Percentiles rank a stretch among this genome's conserved stretches.
phyloP scores from a whole-genome alignment of 352 stramenopile species.

The Hyaloperonospora arabidopsidis region DNA sequence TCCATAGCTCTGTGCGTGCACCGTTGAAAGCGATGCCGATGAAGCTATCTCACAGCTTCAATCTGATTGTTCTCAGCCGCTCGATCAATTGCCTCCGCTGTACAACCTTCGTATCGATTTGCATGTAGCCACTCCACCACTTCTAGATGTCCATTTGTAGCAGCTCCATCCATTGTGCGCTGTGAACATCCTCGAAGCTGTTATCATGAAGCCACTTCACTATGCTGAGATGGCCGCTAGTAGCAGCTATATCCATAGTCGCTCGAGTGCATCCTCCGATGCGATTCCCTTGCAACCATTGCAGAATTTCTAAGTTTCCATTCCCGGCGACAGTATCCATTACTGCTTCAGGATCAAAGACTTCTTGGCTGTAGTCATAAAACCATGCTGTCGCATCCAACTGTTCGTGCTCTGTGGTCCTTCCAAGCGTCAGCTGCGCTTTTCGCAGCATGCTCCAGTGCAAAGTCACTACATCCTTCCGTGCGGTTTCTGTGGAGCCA shows the following conservation, averaged over 20 bases:
- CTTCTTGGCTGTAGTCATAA: slow-evolving; percentile 16
- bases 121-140: no score
- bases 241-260: slow-evolving; percentile 32
- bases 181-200: slow-evolving; percentile 8
- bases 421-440: no score
- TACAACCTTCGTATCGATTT: no score
- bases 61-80: no score
- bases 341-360: slow-evolving; percentile 15
- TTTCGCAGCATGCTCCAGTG: slow-evolving; percentile 47
- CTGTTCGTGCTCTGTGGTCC: no score
- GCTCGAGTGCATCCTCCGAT: slow-evolving; percentile 23
- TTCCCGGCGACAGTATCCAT: slow-evolving; percentile 26
- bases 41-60: no score
- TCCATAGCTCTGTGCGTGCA: no score
- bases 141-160: no score
- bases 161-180: no score
- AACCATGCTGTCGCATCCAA: slow-evolving; percentile 12
- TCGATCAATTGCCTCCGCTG: no score
- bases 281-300: slow-evolving; percentile 24
- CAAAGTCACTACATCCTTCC: slow-evolving; percentile 36
- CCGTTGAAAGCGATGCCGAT: no score
- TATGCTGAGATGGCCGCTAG: slow-evolving; percentile 24
- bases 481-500: slow-evolving; percentile 32
- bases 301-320: slow-evolving; percentile 23
- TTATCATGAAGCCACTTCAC: slow-evolving; percentile 31